Conservation (phyloP, 2,329 filamentous ascomycete genomes). For the Didymella keratinophila region DNA sequence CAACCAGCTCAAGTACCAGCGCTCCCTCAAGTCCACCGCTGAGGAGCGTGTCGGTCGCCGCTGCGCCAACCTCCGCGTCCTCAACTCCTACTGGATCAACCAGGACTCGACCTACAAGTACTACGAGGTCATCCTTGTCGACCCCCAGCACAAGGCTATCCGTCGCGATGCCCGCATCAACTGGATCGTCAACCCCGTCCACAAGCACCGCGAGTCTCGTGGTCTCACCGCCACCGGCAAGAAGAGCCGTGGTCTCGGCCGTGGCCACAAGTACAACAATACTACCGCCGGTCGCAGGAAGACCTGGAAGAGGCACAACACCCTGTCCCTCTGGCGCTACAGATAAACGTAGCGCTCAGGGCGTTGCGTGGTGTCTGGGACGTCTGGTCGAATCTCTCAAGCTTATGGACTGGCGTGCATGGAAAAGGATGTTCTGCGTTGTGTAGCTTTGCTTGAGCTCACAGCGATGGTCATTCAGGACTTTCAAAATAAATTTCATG, state of each 20-base stretch:
- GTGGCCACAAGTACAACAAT: constrained; percentile 99
- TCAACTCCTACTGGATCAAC: constrained; percentile 99
- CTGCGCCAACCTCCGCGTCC: constrained; percentile 97
- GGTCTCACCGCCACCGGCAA: constrained; percentile 99
- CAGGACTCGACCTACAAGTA: constrained; percentile 99
- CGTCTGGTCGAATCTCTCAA: constrained; percentile 43
- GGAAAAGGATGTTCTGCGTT: constrained; percentile 46
- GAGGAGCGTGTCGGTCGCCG: constrained; percentile 99
- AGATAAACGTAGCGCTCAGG: constrained; percentile 65
- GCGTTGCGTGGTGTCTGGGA: constrained; percentile 39
- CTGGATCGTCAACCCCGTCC: constrained; percentile 99
- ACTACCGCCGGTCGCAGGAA: constrained; percentile 96
- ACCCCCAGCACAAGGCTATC: constrained; percentile 99
- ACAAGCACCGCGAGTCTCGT: constrained; percentile 99
- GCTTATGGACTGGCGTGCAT: constrained; percentile 46
- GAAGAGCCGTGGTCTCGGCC: constrained; percentile 99
- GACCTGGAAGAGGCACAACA: constrained; percentile 99
- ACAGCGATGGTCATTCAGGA: constrained; percentile 32
- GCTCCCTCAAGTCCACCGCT: constrained; percentile 94
- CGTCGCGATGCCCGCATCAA: constrained; percentile 99
- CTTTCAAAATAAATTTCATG: constrained; percentile 41
- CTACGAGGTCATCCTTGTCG: constrained; percentile 99
- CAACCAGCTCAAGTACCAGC: constrained; percentile 99
- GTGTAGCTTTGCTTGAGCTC: constrained; percentile 39
- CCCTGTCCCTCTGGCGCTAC: constrained; percentile 98